phyloP scores from a whole-genome alignment of 371 early-diverging fungal genomes.

The Lichtheimia ramosa region DNA sequence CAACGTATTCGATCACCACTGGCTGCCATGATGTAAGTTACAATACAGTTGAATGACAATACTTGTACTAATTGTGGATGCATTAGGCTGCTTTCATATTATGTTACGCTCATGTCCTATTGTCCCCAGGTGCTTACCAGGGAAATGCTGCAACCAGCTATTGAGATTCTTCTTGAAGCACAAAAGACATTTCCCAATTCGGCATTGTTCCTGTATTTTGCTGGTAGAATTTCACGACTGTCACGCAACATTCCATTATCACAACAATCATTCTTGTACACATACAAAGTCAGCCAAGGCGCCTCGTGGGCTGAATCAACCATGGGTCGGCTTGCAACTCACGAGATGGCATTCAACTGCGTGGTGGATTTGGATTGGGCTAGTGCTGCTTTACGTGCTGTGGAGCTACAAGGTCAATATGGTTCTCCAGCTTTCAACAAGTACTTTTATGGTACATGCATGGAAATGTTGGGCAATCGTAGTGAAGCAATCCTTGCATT shows the following conservation, averaged over 20 bases:
- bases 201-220: conserved; percentile 63
- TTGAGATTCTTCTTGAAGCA: conserved; percentile 59
- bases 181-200: conserved; percentile 59
- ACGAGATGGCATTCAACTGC: conserved; percentile 60
- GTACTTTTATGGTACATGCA: conserved; percentile 60
- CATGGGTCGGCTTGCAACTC: conserved; percentile 51
- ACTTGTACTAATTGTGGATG: background rate
- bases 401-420: conserved; percentile 47
- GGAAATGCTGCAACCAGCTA: conserved; percentile 51
- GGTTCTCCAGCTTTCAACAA: conserved; percentile 56
- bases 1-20: conserved; percentile 55
- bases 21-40: conserved; percentile 51
- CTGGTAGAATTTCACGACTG: conserved; percentile 60
- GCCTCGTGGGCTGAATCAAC: conserved; percentile 46
- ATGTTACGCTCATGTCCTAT: conserved; percentile 40
- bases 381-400: conserved; percentile 41
- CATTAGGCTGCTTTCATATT: conserved; percentile 39
- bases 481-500: conserved; percentile 53
- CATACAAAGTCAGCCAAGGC: conserved; percentile 44
- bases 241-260: conserved; percentile 45
- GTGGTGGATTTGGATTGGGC: conserved; percentile 59
- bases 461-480: conserved; percentile 52
- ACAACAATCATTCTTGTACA: conserved; percentile 49
- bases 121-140: conserved; percentile 47
- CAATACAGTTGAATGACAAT: background rate